Conservation (phyloP, 2,329 filamentous ascomycete species). For the Fusarium goolgardi region DNA sequence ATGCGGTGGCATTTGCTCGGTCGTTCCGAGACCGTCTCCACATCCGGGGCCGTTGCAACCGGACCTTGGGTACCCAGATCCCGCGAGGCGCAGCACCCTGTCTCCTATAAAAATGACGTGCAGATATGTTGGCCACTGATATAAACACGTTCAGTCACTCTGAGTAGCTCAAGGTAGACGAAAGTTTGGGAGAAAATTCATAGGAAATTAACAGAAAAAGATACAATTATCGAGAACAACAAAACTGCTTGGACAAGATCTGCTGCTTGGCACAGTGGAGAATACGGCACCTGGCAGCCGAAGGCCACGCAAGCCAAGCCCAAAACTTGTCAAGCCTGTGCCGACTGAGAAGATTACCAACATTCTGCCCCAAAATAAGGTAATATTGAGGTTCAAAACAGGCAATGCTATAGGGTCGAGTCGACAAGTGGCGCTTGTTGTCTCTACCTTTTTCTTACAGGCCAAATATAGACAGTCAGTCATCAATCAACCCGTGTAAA, state of each 20-base stretch:
- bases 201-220: not conserved
- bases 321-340: not conserved
- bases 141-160: not conserved
- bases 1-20: conserved; percentile 11
- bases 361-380: not conserved
- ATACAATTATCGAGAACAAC: accelerated
- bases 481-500: not conserved
- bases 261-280: conserved; percentile 35
- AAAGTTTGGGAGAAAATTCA: accelerated
- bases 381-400: not conserved
- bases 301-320: conserved; percentile 31
- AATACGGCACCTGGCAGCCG: conserved; percentile 31
- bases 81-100: conserved; percentile 28
- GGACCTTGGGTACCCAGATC: conserved; percentile 24
- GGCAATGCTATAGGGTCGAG: not conserved
- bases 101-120: not conserved
- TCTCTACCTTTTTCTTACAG: not conserved
- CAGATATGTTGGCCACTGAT: not conserved
- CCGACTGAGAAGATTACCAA: not conserved
- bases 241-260: not conserved
- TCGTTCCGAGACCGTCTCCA: conserved; percentile 12
- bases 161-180: accelerated
- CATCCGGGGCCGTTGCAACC: conserved; percentile 16
- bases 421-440: not conserved
- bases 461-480: conserved; percentile 22